These are phyloP conservation scores for Sechiopsis laciniata DNA, from an alignment of 306 rosid genomes.

Conservation along the genomic window DNA sequence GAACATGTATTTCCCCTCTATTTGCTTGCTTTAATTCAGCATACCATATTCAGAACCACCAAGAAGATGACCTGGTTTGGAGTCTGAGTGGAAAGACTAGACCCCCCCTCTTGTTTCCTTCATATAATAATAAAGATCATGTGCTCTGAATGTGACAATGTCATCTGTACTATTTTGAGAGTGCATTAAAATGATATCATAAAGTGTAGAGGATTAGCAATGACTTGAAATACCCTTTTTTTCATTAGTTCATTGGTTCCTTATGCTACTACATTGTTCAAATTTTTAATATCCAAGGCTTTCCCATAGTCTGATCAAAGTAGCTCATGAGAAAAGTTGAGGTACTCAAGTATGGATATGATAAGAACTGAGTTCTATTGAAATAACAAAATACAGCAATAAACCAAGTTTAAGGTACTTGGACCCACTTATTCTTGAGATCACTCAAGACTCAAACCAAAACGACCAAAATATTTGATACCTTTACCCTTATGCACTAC, in stretches of 20 bases:
- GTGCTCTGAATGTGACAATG: not conserved
- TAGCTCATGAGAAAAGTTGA: not conserved
- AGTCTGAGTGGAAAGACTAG: slow-evolving; percentile 5
- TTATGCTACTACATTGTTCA: not conserved
- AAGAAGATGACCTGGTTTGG: not conserved
- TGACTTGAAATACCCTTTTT: not conserved
- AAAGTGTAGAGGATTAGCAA: not conserved
- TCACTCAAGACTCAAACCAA: too few relatives aligned
- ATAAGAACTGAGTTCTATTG: too few relatives aligned
- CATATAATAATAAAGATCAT: not conserved
- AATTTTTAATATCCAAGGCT: not conserved
- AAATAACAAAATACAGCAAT: too few relatives aligned
- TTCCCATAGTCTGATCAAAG: not conserved
- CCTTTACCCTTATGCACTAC: too few relatives aligned
- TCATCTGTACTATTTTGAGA: not conserved
- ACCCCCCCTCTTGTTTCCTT: not conserved
- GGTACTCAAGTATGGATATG: not conserved
- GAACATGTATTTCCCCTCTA: not conserved
- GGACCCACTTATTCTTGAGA: too few relatives aligned
- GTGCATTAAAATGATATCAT: not conserved
- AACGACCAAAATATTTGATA: too few relatives aligned
- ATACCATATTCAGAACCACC: slow-evolving; percentile 5
- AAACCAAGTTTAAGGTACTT: too few relatives aligned
- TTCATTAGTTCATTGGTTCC: not conserved
- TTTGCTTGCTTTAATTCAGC: slow-evolving; percentile 5